Percentiles rank a stretch among this genome's conserved stretches.
Evolutionary conservation across 106 monocot genomes (phyloP).

Genomic region (Agapanthus africanus): DNA sequence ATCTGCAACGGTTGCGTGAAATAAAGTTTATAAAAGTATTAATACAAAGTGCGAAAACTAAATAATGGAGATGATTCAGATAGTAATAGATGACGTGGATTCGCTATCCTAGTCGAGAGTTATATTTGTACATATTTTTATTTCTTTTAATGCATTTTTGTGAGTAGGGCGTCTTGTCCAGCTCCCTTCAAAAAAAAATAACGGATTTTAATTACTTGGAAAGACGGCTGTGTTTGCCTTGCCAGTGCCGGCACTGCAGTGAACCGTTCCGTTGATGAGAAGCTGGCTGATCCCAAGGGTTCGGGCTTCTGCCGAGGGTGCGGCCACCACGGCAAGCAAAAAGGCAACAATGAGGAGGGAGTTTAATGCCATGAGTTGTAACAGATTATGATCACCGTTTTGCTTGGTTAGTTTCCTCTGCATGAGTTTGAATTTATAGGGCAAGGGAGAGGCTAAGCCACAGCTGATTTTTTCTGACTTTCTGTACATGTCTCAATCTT

Average conservation of each 20-base stretch:
- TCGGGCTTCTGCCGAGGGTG: conserved; percentile 21
- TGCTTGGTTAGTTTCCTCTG: neutral
- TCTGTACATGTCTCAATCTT: conserved; percentile 5
- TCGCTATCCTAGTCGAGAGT: too few relatives aligned
- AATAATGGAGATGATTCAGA: too few relatives aligned
- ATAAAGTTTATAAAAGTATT: neutral
- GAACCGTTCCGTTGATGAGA: conserved; percentile 32
- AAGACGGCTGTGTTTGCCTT: conserved; percentile 18
- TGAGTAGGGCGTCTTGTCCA: neutral
- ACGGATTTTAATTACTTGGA: conserved; percentile 19
- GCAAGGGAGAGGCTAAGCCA: neutral
- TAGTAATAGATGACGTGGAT: too few relatives aligned
- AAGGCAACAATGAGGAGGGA: conserved; percentile 12
- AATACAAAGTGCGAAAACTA: too few relatives aligned
- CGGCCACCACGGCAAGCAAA: conserved; percentile 3
- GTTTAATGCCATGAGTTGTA: conserved; percentile 15
- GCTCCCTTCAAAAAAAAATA: neutral
- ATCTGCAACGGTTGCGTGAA: conserved; percentile 20
- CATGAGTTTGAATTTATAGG: conserved; percentile 11
- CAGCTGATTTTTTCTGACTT: conserved; percentile 6
- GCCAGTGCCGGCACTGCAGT: conserved; percentile 18
- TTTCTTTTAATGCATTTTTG: too few relatives aligned
- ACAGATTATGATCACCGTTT: neutral
- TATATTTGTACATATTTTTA: too few relatives aligned
- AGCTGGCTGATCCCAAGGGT: conserved; percentile 24